Percentiles rank a stretch among this genome's conserved stretches.
These are phyloP conservation scores for Aspergillus sojae DNA, from an alignment of 2,329 filamentous ascomycete genomes.

Conservation along the genomic window DNA sequence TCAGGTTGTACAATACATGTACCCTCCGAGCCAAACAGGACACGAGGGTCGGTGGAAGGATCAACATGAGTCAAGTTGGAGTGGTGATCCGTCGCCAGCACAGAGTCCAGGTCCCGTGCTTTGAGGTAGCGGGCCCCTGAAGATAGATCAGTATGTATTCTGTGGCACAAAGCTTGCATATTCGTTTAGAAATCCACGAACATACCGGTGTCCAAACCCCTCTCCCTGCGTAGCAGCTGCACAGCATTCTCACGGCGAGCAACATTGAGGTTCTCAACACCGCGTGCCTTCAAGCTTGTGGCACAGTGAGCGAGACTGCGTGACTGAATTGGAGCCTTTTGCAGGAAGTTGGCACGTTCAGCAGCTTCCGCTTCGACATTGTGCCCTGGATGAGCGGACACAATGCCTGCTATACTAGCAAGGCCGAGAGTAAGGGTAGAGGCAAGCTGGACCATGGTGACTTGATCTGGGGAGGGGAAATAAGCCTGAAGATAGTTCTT, in stretches of 20 bases:
- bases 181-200: neutral
- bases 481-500: neutral
- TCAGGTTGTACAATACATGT: conserved; percentile 58
- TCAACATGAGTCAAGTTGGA: conserved; percentile 34
- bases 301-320: conserved; percentile 54
- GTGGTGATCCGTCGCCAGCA: conserved; percentile 43
- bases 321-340: conserved; percentile 39
- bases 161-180: neutral
- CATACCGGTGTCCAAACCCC: conserved; percentile 34
- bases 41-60: conserved; percentile 23
- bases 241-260: conserved; percentile 49
- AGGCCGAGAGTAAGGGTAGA: conserved; percentile 28
- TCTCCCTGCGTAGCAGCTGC: conserved; percentile 47
- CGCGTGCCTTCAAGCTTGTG: conserved; percentile 50
- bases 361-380: conserved; percentile 52
- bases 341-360: conserved; percentile 53
- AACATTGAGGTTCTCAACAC: conserved; percentile 48
- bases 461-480: neutral
- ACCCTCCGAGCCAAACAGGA: conserved; percentile 36
- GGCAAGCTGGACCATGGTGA: conserved; percentile 18
- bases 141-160: neutral
- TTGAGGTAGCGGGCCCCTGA: conserved; percentile 25
- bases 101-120: conserved; percentile 38
- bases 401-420: conserved; percentile 28
- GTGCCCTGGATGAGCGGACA: conserved; percentile 55